A percentile compares a stretch with the other conserved stretches of the same genome.
phyloP scores from a whole-genome alignment of 805 yeast genomes.

The Ogataea minuta region DNA sequence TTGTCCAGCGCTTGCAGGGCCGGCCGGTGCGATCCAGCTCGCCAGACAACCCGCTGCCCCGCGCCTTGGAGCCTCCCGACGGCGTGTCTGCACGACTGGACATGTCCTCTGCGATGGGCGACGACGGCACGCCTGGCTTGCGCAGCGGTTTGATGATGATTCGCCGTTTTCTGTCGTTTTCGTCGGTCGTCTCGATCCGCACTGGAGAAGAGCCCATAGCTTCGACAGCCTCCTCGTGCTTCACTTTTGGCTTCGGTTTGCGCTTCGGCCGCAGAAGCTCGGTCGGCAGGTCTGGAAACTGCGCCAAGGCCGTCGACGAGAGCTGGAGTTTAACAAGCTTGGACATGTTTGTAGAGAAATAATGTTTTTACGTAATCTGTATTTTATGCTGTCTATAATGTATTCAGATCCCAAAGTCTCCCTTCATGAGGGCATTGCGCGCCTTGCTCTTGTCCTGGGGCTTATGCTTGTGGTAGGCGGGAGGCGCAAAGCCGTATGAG shows the following conservation, averaged over 20 bases:
- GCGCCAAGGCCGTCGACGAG: slow-evolving; percentile 11
- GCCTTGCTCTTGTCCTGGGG: slow-evolving; percentile 51
- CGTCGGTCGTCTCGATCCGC: slow-evolving; percentile 20
- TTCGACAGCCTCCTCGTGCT: slow-evolving; percentile 11
- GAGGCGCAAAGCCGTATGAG: neutral
- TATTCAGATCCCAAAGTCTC: slow-evolving; percentile 62
- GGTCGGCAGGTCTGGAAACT: slow-evolving; percentile 14
- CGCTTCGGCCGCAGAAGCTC: slow-evolving; percentile 8
- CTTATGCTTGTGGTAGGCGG: slow-evolving; percentile 31
- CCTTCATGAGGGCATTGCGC: slow-evolving; percentile 62
- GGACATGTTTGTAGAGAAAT: slow-evolving; percentile 7
- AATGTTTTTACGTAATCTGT: slow-evolving; percentile 3
- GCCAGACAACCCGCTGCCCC: slow-evolving; percentile 25
- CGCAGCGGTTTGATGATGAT: slow-evolving; percentile 9
- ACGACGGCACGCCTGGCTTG: slow-evolving; percentile 11
- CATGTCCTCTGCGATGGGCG: slow-evolving; percentile 12
- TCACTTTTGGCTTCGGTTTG: slow-evolving; percentile 10
- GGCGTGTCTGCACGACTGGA: slow-evolving; percentile 25
- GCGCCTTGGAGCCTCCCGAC: slow-evolving; percentile 9
- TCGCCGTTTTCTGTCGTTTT: slow-evolving; percentile 10
- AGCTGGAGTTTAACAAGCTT: slow-evolving; percentile 18
- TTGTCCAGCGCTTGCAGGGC: slow-evolving; percentile 19
- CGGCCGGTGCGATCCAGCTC: slow-evolving; percentile 28
- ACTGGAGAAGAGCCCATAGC: slow-evolving; percentile 18
- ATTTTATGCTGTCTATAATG: neutral